A percentile compares a stretch with the other conserved stretches of the same genome.
Evolutionary conservation across 768 basidiomycete genomes (phyloP).

Genomic region (Nidularia pulvinata): DNA sequence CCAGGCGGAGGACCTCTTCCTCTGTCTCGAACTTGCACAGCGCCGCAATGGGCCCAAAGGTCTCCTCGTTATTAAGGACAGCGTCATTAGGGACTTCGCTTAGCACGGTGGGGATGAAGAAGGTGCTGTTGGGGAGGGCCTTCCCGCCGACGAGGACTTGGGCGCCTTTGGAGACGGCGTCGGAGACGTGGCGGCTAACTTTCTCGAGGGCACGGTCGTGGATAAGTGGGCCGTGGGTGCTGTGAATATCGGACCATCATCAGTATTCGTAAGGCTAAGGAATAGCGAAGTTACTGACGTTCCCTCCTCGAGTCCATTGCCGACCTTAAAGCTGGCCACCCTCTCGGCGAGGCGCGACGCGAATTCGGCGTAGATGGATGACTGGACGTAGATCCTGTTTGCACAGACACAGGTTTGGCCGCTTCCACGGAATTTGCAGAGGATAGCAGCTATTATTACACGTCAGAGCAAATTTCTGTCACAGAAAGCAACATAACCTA

Average conservation of each 20-base stretch:
- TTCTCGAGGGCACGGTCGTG: conserved; percentile 86
- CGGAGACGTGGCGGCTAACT: conserved; percentile 82
- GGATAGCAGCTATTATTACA: conserved; percentile 51
- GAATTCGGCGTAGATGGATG: conserved; percentile 90
- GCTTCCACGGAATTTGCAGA: conserved; percentile 77
- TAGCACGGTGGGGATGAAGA: conserved; percentile 89
- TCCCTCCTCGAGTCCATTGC: conserved; percentile 79
- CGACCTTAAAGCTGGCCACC: conserved; percentile 84
- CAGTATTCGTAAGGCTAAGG: neutral
- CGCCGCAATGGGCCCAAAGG: conserved; percentile 92
- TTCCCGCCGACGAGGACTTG: conserved; percentile 91
- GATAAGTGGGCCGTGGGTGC: conserved; percentile 95
- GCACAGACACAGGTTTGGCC: conserved; percentile 91
- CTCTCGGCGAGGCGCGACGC: conserved; percentile 83
- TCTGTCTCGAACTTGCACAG: conserved; percentile 92
- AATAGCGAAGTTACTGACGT: conserved; percentile 44
- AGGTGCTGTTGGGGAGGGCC: conserved; percentile 53
- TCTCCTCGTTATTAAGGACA: conserved; percentile 79
- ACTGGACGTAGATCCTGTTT: conserved; percentile 93
- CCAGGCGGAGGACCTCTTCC: conserved; percentile 85
- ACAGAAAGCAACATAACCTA: conserved; percentile 11
- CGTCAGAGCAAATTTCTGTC: too few relatives aligned
- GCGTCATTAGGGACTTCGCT: conserved; percentile 77
- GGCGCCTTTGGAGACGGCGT: conserved; percentile 85
- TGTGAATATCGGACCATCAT: conserved; percentile 16